Conservation (phyloP, 257 asterid genomes). For the Paraleonurus japonicus region DNA sequence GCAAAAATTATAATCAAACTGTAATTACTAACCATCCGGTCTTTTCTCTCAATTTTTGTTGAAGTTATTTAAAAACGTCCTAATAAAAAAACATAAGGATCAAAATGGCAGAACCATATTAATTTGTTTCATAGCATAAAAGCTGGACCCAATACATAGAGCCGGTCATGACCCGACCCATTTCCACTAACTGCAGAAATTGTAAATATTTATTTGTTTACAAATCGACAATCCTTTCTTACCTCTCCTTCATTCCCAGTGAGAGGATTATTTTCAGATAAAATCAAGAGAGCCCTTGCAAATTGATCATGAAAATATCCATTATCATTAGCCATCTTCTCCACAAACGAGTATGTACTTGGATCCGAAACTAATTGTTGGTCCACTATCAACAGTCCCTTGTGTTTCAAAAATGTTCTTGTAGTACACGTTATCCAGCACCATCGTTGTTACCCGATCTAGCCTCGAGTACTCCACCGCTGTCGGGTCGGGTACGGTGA, state of each 20-base stretch:
- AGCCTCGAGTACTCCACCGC: constrained; percentile 57
- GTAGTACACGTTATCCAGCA: constrained; percentile 70
- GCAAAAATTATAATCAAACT: no score
- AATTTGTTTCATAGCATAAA: background rate
- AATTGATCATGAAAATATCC: constrained; percentile 66
- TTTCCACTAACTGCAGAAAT: background rate
- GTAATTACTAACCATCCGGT: no score
- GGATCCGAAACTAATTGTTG: constrained; percentile 59
- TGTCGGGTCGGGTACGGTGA: constrained; percentile 40
- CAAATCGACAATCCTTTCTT: constrained; percentile 59
- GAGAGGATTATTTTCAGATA: constrained; percentile 77
- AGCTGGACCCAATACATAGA: background rate
- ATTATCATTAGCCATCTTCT: constrained; percentile 73
- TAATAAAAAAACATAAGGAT: no score
- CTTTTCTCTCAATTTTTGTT: no score
- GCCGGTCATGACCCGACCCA: constrained; percentile 9
- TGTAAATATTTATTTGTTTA: constrained; percentile 27
- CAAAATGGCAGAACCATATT: background rate
- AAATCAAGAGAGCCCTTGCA: constrained; percentile 46
- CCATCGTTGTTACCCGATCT: constrained; percentile 59
- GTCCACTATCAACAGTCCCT: constrained; percentile 55
- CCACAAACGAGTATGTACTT: constrained; percentile 57
- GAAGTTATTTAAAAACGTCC: no score
- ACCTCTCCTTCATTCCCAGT: constrained; percentile 56
- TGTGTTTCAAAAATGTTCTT: constrained; percentile 53